Evolutionary conservation across 139 green algal species (phyloP).

Genomic region (Closterium sp.): DNA sequence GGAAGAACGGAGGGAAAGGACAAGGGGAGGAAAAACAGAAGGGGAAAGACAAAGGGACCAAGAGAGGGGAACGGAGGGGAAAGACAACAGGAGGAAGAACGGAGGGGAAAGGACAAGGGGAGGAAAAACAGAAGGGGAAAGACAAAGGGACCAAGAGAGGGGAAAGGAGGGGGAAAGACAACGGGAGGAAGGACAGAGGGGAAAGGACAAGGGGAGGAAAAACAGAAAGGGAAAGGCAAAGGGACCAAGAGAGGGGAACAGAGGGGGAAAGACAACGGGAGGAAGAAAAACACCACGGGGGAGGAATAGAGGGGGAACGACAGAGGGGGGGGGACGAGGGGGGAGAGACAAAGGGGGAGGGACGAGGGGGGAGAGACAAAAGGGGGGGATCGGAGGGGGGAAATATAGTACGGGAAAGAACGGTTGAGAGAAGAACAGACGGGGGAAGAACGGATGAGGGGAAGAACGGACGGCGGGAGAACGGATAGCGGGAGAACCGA

Average conservation of each 20-base stretch:
- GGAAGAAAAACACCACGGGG: too few relatives aligned
- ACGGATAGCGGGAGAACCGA: too few relatives aligned
- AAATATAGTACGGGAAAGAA: too few relatives aligned
- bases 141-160: not conserved
- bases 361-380: too few relatives aligned
- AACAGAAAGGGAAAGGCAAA: not conserved
- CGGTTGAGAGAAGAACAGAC: too few relatives aligned
- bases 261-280: not conserved
- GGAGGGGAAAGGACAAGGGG: not conserved
- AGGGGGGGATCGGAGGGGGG: too few relatives aligned
- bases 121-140: not conserved
- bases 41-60: not conserved
- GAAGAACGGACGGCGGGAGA: too few relatives aligned
- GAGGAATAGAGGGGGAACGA: too few relatives aligned
- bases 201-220: not conserved
- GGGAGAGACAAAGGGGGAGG: too few relatives aligned
- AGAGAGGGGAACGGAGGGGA: not conserved
- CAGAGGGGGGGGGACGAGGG: too few relatives aligned
- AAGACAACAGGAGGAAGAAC: not conserved
- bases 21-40: not conserved
- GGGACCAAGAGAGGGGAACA: not conserved
- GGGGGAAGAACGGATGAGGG: too few relatives aligned
- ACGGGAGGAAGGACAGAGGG: not conserved
- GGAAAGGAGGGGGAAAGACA: not conserved
- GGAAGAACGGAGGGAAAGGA: not conserved